phyloP scores from a whole-genome alignment of 176 grass and related monocot genomes.

The Hordeum vulgare region DNA sequence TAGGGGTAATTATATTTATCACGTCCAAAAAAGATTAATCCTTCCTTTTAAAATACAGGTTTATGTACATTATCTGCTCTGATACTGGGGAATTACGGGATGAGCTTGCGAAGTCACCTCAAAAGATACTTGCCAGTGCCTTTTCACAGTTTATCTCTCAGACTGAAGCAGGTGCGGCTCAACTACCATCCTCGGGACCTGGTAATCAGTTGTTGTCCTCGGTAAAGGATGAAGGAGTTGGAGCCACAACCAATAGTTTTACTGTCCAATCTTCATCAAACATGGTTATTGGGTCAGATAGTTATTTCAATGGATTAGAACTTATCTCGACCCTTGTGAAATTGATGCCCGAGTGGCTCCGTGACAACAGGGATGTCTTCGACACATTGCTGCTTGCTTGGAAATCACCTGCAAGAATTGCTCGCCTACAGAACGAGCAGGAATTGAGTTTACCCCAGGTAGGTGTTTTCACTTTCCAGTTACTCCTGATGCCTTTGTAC shows the following conservation, averaged over 20 bases:
- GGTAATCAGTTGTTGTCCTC: slow-evolving; percentile 44
- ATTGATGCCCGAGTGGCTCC: slow-evolving; percentile 95
- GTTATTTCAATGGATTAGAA: slow-evolving; percentile 92
- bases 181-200: slow-evolving; percentile 44
- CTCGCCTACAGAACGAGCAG: slow-evolving; percentile 84
- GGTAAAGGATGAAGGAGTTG: slow-evolving; percentile 61
- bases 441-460: slow-evolving; percentile 90
- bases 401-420: slow-evolving; percentile 92
- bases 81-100: slow-evolving; percentile 82
- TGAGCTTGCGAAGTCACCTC: slow-evolving; percentile 83
- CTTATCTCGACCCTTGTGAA: slow-evolving; percentile 89
- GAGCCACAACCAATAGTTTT: slow-evolving; percentile 52
- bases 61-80: slow-evolving; percentile 99
- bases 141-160: slow-evolving; percentile 71
- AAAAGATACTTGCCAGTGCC: slow-evolving; percentile 93
- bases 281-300: slow-evolving; percentile 50
- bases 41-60: slow-evolving; percentile 52
- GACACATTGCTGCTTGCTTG: slow-evolving; percentile 83
- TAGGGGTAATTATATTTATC: not conserved
- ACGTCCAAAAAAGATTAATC: not conserved
- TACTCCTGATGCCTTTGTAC: not conserved
- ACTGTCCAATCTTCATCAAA: slow-evolving; percentile 45
- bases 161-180: slow-evolving; percentile 45
- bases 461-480: slow-evolving; percentile 1
- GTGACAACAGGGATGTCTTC: slow-evolving; percentile 76